Percentiles rank a stretch among this genome's conserved stretches.
Conservation (phyloP, 805 yeast genomes). For the Kurtzmaniella cleridarum region DNA sequence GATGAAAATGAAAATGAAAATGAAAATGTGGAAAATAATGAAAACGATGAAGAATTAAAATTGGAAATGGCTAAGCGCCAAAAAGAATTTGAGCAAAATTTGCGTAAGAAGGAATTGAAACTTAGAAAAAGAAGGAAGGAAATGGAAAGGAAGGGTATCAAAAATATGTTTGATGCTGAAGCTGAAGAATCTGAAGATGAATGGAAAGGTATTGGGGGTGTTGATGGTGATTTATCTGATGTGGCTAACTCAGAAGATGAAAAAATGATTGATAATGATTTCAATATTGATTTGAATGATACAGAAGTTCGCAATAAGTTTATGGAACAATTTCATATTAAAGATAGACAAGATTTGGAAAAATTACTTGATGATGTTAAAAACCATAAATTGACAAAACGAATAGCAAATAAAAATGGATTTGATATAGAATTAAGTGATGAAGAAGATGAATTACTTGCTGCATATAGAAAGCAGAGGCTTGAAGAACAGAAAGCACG, state of each 20-base stretch:
- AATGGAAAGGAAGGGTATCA: constrained; percentile 53
- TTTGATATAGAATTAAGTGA: constrained; percentile 65
- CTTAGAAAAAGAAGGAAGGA: constrained; percentile 38
- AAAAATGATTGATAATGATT: constrained; percentile 67
- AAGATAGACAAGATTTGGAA: constrained; percentile 60
- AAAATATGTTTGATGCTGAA: constrained; percentile 66
- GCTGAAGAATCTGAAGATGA: constrained; percentile 90
- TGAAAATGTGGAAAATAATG: constrained; percentile 17
- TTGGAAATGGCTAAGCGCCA: constrained; percentile 21
- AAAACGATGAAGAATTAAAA: constrained; percentile 19
- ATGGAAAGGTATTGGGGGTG: constrained; percentile 78
- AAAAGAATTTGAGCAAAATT: constrained; percentile 35
- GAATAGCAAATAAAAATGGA: constrained; percentile 46
- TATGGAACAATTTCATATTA: constrained; percentile 54
- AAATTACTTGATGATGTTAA: constrained; percentile 66
- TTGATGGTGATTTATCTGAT: constrained; percentile 54
- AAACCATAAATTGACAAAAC: constrained; percentile 62
- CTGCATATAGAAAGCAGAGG: constrained; percentile 40
- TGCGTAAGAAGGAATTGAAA: constrained; percentile 28
- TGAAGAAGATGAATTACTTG: constrained; percentile 61
- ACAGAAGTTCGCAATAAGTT: constrained; percentile 53
- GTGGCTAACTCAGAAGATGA: constrained; percentile 70
- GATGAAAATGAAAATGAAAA: constrained; percentile 10
- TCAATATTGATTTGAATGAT: constrained; percentile 51
- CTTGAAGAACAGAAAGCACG: constrained; percentile 44